Evolutionary conservation across 192 early-diverging fungal genomes (phyloP), one percentile per base, ranked within the genome.

Genomic region (Funneliformis mosseae): DNA sequence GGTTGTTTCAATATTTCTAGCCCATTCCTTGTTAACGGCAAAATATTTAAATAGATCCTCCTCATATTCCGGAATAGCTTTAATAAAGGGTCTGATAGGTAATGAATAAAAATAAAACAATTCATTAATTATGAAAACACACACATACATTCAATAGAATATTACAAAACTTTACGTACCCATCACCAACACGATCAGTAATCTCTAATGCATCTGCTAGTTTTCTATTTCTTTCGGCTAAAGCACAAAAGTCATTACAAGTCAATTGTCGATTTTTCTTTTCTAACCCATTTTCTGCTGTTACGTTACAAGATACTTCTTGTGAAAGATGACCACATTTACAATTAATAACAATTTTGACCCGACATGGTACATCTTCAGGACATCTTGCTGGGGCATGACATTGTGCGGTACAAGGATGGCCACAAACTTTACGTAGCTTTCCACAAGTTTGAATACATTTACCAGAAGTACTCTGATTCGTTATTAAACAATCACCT

Each of bases 201-300:
- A 93, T 84, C 27, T 95, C 91, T 39, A 99, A 80, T 0, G 97
- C 97, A 43, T 89, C 84, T 0, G 96, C 96, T 12, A 99, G 85
- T 21, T 88, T 81, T 23, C 90, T 88, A 84, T 97, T 97, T 42
- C 97, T 92, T 81, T 94, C 90, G 23, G 89, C 87, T 23, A 93
- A 85, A 61, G 89, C 88, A 83, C 97, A 99, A 64, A 91, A 84
- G 39, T 94, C 94, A 74, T 97, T 93, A 83, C 97, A 99, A 7
- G 83, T 83, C 25, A 97, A 87, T 6, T 82, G 74, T 41, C 85
- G 84, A 6, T 71, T 62, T 33, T 84, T 87, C 3, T 81, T 84
- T 23, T 78, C 79, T 79, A 87, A 88, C 23, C 85, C 69, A 8
- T 83, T 86, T 38, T 80, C 83, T 0, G 83, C 69, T 0, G 92